A percentile compares a stretch with the other conserved stretches of the same genome.
Conservation (phyloP, 192 early-diverging fungal species). For the Backusella australiensis region DNA sequence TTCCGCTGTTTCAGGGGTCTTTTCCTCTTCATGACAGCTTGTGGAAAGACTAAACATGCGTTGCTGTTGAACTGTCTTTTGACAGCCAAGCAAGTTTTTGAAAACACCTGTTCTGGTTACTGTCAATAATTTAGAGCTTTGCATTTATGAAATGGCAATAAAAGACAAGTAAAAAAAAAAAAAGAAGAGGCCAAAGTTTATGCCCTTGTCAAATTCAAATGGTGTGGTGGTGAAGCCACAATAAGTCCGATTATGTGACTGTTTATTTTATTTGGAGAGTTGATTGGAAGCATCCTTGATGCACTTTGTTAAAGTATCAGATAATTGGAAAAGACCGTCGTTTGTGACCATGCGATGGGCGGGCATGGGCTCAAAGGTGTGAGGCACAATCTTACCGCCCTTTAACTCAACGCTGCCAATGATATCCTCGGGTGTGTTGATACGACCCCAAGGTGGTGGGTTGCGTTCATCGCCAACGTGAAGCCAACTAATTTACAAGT, state of each 20-base stretch:
- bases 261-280: neutral
- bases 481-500: constrained; percentile 23
- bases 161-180: neutral
- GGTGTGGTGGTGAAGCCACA: neutral
- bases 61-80: constrained; percentile 11
- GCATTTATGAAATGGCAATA: neutral
- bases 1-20: constrained; percentile 17
- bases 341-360: constrained; percentile 52
- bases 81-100: neutral
- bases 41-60: constrained; percentile 13
- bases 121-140: neutral
- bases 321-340: constrained; percentile 52
- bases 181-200: neutral
- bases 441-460: constrained; percentile 44
- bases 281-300: constrained; percentile 23
- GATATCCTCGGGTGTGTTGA: constrained; percentile 60
- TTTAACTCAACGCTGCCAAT: constrained; percentile 56
- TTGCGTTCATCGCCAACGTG: constrained; percentile 41
- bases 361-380: constrained; percentile 57
- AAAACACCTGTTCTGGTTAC: neutral
- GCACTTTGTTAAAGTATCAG: constrained; percentile 41
- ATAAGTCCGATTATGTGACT: neutral
- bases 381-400: constrained; percentile 43
- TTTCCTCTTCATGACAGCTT: neutral
- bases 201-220: constrained; percentile 12